Percentiles rank a stretch among this genome's conserved stretches.
Evolutionary conservation across 305 asterid genomes (phyloP).

Genomic region (Plantago lanceolata): DNA sequence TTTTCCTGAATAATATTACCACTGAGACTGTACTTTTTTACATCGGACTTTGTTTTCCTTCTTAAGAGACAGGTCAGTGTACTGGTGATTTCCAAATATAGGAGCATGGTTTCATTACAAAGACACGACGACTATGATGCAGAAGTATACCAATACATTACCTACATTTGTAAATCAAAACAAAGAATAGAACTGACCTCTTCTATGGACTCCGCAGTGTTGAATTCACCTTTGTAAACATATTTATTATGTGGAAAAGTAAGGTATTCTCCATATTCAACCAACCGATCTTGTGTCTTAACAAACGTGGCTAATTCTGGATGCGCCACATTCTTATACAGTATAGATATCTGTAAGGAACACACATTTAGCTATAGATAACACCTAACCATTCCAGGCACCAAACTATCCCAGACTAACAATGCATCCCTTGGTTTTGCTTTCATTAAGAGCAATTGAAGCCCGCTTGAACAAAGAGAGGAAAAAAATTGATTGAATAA

Average conservation of each 20-base stretch:
- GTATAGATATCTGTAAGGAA: slow-evolving; percentile 59
- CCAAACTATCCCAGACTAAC: slow-evolving; percentile 2
- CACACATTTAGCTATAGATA: slow-evolving; percentile 11
- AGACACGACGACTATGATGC: slow-evolving; percentile 1
- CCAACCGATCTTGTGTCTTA: slow-evolving; percentile 68
- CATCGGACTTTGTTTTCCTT: background rate
- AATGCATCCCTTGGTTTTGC: slow-evolving; percentile 63
- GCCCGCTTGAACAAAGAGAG: too few relatives aligned
- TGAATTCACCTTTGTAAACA: slow-evolving; percentile 56
- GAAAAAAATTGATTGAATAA: too few relatives aligned
- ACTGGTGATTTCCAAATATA: too few relatives aligned
- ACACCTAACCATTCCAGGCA: slow-evolving; percentile 12
- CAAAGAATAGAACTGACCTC: slow-evolving; percentile 52
- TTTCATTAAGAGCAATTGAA: too few relatives aligned
- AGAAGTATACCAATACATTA: slow-evolving; percentile 3
- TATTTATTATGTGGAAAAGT: slow-evolving; percentile 58
- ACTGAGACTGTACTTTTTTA: background rate
- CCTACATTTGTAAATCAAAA: background rate
- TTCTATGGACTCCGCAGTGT: slow-evolving; percentile 78
- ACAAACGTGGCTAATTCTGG: slow-evolving; percentile 70
- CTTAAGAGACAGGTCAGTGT: background rate
- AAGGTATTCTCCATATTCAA: slow-evolving; percentile 72
- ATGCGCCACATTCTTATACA: slow-evolving; percentile 81
- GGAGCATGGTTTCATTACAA: background rate
- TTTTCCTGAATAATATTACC: background rate